phyloP scores from a whole-genome alignment of 2,329 filamentous ascomycete species.

The Diplodia seriata region DNA sequence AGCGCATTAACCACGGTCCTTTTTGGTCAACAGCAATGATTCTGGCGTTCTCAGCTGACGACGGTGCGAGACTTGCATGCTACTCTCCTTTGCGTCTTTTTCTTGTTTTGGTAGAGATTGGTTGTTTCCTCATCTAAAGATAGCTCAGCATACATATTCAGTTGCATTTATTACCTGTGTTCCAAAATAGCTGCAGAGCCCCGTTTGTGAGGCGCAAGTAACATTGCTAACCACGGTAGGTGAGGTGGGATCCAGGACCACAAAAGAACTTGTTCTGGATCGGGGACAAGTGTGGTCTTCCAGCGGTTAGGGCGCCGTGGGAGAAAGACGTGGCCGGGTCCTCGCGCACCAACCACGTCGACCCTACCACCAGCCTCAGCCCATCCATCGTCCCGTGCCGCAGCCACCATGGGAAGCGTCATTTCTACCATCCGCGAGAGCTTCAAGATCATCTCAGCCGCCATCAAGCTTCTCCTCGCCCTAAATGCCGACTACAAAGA shows the following conservation, averaged over 20 bases:
- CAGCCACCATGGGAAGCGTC: neutral
- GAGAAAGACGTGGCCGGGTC: neutral
- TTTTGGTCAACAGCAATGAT: neutral
- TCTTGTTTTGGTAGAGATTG: neutral
- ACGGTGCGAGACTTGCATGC: neutral
- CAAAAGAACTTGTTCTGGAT: neutral
- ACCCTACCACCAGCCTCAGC: neutral
- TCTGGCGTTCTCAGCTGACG: neutral
- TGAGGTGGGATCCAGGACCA: neutral
- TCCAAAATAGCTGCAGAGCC: too few relatives aligned
- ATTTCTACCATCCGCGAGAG: neutral
- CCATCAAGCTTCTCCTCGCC: neutral
- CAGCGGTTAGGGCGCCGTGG: neutral
- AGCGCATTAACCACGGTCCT: neutral
- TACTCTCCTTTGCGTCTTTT: neutral
- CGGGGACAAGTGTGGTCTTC: neutral
- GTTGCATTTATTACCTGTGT: neutral
- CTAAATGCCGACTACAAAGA: conserved; percentile 10
- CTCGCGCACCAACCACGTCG: neutral
- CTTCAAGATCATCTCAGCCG: conserved; percentile 8
- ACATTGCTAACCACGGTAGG: neutral
- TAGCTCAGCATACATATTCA: neutral
- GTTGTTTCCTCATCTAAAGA: neutral
- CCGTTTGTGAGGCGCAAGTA: neutral
- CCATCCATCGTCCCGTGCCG: neutral